Conservation (phyloP, 768 basidiomycete species). For the Rickenella mellea region DNA sequence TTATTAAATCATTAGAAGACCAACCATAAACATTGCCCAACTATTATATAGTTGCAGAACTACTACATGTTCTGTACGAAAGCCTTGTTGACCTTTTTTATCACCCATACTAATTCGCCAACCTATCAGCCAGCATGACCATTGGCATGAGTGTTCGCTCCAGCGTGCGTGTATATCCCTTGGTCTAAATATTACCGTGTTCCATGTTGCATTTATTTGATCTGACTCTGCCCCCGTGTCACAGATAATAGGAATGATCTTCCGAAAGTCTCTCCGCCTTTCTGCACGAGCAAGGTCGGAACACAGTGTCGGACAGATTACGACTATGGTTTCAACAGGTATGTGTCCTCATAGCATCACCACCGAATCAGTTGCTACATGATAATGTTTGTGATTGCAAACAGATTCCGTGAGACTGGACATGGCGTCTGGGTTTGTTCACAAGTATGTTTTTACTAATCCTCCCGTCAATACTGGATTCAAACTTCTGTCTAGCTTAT, state of each 20-base stretch:
- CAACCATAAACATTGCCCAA: conserved; percentile 9
- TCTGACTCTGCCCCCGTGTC: conserved; percentile 1
- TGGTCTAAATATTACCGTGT: not conserved
- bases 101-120: not conserved
- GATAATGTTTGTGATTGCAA: not conserved
- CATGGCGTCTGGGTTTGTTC: conserved; percentile 27
- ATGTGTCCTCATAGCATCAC: conserved; percentile 28
- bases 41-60: conserved; percentile 11
- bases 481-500: conserved; percentile 26
- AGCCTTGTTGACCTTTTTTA: not conserved
- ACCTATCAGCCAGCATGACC: conserved; percentile 4
- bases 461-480: not conserved
- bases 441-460: conserved; percentile 14
- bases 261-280: conserved; percentile 58
- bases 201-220: not conserved
- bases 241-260: conserved; percentile 31
- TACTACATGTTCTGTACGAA: not conserved
- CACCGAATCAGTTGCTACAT: conserved; percentile 18
- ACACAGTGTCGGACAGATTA: conserved; percentile 58
- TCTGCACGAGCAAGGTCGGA: conserved; percentile 50
- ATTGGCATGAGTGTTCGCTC: conserved; percentile 11
- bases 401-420: conserved; percentile 48
- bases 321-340: conserved; percentile 53
- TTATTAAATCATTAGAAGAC: not conserved
- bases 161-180: conserved; percentile 2